Percentiles rank a stretch among this genome's conserved stretches.
Conservation (phyloP, 78 protist genomes). For the Dictyostelium firmibasis region DNA sequence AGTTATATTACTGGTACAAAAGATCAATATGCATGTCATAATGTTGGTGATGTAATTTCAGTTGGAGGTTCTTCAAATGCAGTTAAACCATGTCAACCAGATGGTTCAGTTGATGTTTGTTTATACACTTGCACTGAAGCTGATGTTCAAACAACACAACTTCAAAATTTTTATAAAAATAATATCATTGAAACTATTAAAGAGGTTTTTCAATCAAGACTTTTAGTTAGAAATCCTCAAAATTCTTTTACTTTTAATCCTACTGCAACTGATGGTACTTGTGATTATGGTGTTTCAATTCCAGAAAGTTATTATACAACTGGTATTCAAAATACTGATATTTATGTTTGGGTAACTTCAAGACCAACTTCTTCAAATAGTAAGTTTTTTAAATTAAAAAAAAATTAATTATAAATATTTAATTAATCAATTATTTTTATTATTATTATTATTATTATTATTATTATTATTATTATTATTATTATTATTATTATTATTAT, state of each 20-base stretch:
- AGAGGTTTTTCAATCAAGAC: not conserved
- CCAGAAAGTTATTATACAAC: not conserved
- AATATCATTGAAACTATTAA: not conserved
- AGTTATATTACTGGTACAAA: not conserved
- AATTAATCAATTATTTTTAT: too few relatives aligned
- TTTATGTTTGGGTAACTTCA: constrained; percentile 64
- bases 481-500: not conserved
- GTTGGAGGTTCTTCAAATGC: not conserved
- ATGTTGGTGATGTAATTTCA: not conserved
- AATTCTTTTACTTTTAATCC: not conserved
- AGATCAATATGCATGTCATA: constrained; percentile 11
- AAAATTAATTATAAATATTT: too few relatives aligned
- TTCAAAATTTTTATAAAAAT: not conserved
- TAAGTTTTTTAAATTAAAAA: too few relatives aligned
- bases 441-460: too few relatives aligned
- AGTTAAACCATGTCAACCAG: not conserved
- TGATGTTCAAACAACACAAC: not conserved
- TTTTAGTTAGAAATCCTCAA: constrained; percentile 14
- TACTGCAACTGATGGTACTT: not conserved
- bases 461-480: too few relatives aligned
- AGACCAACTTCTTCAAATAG: constrained; percentile 48
- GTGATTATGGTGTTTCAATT: constrained; percentile 60
- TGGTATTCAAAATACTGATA: constrained; percentile 8
- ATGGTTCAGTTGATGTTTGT: not conserved
- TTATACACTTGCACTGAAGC: not conserved